Percentiles rank a stretch among this genome's conserved stretches.
Evolutionary conservation across 176 grass and related monocot genomes (phyloP).

Genomic region (Lolium perenne): DNA sequence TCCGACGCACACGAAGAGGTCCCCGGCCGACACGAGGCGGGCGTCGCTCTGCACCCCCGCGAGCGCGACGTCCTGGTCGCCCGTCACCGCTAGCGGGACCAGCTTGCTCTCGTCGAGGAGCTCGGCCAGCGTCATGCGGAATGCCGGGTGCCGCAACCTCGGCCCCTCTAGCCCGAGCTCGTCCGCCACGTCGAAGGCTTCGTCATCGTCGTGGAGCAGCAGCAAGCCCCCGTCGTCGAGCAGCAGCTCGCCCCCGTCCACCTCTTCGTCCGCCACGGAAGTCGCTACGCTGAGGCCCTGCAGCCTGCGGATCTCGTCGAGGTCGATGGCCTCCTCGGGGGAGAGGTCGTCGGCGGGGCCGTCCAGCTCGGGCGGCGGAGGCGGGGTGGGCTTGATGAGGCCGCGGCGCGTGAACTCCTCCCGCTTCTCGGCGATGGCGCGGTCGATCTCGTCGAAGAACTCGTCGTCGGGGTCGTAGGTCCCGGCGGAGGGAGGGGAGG

Average conservation of each 20-base stretch:
- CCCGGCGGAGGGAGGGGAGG: slow-evolving; percentile 25
- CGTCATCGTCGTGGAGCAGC: slow-evolving; percentile 55
- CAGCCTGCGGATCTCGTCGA: slow-evolving; percentile 71
- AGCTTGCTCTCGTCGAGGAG: slow-evolving; percentile 96
- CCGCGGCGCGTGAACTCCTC: slow-evolving; percentile 73
- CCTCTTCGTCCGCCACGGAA: slow-evolving; percentile 43
- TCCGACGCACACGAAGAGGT: slow-evolving; percentile 74
- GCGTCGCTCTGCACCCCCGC: slow-evolving; percentile 74
- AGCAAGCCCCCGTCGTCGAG: slow-evolving; percentile 58
- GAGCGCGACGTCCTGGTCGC: slow-evolving; percentile 84
- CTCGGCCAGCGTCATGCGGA: slow-evolving; percentile 92
- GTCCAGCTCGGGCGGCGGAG: slow-evolving; percentile 42
- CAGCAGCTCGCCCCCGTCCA: slow-evolving; percentile 38
- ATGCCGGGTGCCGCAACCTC: slow-evolving; percentile 63
- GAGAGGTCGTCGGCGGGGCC: slow-evolving; percentile 72
- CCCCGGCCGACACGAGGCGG: slow-evolving; percentile 72
- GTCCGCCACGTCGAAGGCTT: slow-evolving; percentile 47
- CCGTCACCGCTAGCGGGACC: slow-evolving; percentile 79
- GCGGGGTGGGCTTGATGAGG: slow-evolving; percentile 50
- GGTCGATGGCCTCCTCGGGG: slow-evolving; percentile 71
- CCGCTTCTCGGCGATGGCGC: slow-evolving; percentile 75
- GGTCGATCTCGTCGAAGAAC: slow-evolving; percentile 84
- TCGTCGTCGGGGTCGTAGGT: slow-evolving; percentile 66
- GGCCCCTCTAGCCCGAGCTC: slow-evolving; percentile 58
- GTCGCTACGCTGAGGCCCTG: slow-evolving; percentile 60